Percentiles rank a stretch among this genome's conserved stretches.
phyloP scores from a whole-genome alignment of 2,329 filamentous ascomycete genomes.

The Cladosporium cucumerinum region DNA sequence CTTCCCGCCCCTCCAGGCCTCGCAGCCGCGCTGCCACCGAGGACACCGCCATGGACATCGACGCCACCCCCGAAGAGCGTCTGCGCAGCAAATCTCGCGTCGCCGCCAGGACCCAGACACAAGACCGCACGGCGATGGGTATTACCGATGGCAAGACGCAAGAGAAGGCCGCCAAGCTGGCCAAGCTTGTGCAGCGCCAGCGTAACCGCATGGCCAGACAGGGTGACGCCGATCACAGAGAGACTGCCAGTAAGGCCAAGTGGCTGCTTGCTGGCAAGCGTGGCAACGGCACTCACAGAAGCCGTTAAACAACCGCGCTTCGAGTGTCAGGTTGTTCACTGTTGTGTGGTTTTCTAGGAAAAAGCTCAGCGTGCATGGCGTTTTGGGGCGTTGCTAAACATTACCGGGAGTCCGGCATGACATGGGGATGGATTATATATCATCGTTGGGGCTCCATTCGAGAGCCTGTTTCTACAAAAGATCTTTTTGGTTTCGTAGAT shows the following conservation, averaged over 20 bases:
- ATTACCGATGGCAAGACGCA: constrained; percentile 65
- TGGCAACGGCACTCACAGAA: constrained; percentile 82
- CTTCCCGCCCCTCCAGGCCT: constrained; percentile 62
- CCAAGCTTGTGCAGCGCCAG: constrained; percentile 92
- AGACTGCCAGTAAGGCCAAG: constrained; percentile 75
- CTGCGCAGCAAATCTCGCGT: constrained; percentile 60
- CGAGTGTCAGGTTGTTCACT: not conserved
- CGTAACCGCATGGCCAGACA: constrained; percentile 98
- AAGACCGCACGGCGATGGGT: constrained; percentile 73
- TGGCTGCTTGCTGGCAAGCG: constrained; percentile 94
- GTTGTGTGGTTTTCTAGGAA: not conserved
- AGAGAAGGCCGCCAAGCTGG: constrained; percentile 77
- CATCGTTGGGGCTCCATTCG: not conserved
- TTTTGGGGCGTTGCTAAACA: constrained; percentile 5
- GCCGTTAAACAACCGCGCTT: constrained; percentile 33
- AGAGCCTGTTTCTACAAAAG: not conserved
- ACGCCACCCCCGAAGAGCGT: constrained; percentile 38
- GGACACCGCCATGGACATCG: constrained; percentile 70
- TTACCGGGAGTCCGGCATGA: constrained; percentile 8
- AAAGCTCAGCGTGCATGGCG: constrained; percentile 15
- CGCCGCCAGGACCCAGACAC: constrained; percentile 61
- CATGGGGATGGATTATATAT: not conserved
- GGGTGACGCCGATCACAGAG: constrained; percentile 94
- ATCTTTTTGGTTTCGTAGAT: constrained; percentile 6
- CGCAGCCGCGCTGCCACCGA: constrained; percentile 55